Evolutionary conservation across 768 basidiomycete genomes (phyloP), one percentile per base, ranked within the genome.

Genomic region (Boletales sp.): DNA sequence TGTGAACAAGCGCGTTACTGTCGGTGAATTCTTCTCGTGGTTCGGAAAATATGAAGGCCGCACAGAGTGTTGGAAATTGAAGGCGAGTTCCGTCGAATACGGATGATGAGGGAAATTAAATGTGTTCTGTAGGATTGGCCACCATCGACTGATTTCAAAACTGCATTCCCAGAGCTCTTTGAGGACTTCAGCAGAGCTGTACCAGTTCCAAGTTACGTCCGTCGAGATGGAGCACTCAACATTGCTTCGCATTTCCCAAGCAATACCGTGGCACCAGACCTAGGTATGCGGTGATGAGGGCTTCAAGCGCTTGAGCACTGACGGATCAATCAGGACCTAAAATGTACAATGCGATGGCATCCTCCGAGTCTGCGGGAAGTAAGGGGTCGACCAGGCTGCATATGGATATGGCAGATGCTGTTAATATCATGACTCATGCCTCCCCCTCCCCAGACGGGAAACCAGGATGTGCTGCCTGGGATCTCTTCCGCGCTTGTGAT

Each of bases 381-480:
- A 86, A 87, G 58, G 93, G 94, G 2, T 84, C 90, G 18, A 96
- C 94, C 10, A 75, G 90, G 50, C 70, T 96, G 44, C 94, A 96
- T 58, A 92, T 95, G 90, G 91, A 92, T 67, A 90, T 94, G 82
- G 89, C 89, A 0, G 93, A 94, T 59, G 94, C 94, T 5, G 72
- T 96, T 53, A 97, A 97, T 65, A 79, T 97, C 53, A 90, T 96
- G 88, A 79, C 90, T 1, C 84, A 83, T 62, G 81, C 93, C 9
- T 70, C 76, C 41, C 65, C 72, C 10, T 70, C 61, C 13, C 78
- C 87, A 21, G 83, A 86, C 30, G 77, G 79, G 7, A 67, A 69
- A 30, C 78, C 79, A 2, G 94, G 94, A 4, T 83, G 80, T 57
- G 94, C 94, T 0, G 89, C 84, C 0, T 98, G 94, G 94, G 93